Percentiles rank a stretch among this genome's conserved stretches.
Evolutionary conservation across 306 rosid species (phyloP).

Genomic region (Quercus glauca): DNA sequence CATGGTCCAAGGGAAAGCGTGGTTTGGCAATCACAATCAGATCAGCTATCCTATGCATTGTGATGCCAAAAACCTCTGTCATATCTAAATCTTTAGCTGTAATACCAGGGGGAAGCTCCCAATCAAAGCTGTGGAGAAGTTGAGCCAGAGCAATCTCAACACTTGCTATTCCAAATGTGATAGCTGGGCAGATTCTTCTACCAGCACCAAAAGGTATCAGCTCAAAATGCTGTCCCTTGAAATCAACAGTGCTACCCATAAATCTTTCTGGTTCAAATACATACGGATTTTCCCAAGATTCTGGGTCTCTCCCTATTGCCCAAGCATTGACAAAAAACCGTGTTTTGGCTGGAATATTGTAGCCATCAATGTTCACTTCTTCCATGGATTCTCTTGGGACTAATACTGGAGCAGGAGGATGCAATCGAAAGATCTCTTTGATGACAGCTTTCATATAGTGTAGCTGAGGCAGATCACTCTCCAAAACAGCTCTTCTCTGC

Average conservation of each 20-base stretch:
- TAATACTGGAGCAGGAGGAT: conserved; percentile 58
- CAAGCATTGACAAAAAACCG: conserved; percentile 61
- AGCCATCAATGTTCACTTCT: conserved; percentile 47
- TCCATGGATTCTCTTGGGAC: conserved; percentile 73
- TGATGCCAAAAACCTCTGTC: conserved; percentile 60
- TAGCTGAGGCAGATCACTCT: conserved; percentile 51
- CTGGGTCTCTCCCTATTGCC: conserved; percentile 61
- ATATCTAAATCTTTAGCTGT: conserved; percentile 47
- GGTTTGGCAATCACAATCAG: conserved; percentile 48
- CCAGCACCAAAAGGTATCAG: conserved; percentile 72
- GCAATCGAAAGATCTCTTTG: conserved; percentile 57
- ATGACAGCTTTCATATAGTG: conserved; percentile 49
- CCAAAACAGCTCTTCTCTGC: conserved; percentile 40
- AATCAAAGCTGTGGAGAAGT: conserved; percentile 55
- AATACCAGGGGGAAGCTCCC: conserved; percentile 60
- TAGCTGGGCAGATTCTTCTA: conserved; percentile 59
- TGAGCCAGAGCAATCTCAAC: conserved; percentile 69
- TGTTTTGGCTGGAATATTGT: conserved; percentile 57
- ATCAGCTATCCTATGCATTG: conserved; percentile 54
- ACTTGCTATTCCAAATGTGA: conserved; percentile 38
- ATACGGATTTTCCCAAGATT: conserved; percentile 58
- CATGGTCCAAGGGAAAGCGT: conserved; percentile 16
- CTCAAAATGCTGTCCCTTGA: conserved; percentile 53
- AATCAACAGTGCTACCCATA: conserved; percentile 46
- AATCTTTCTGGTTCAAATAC: conserved; percentile 61